A percentile compares a stretch with the other conserved stretches of the same genome.
Evolutionary conservation across 805 yeast species (phyloP).

Genomic region (Millerozyma acaciae): DNA sequence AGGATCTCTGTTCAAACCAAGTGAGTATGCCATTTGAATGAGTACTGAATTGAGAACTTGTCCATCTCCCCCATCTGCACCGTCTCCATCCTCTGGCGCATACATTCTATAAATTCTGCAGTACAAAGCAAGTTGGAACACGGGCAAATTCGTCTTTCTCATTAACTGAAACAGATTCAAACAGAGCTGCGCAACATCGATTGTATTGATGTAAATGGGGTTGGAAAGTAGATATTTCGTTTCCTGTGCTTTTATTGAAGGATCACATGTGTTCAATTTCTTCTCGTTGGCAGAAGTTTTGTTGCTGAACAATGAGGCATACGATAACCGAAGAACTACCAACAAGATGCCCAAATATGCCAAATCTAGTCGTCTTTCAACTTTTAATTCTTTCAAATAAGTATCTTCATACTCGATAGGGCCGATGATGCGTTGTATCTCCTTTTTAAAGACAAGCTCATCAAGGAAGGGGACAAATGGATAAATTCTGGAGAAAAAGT

Average conservation of each 20-base stretch:
- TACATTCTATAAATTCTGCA: slow-evolving; percentile 27
- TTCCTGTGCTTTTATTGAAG: slow-evolving; percentile 20
- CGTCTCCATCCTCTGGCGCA: slow-evolving; percentile 42
- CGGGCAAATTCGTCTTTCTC: slow-evolving; percentile 28
- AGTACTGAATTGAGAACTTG: slow-evolving; percentile 24
- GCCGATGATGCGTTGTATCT: slow-evolving; percentile 32
- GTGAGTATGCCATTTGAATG: slow-evolving; percentile 35
- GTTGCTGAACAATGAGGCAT: slow-evolving; percentile 36
- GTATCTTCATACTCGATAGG: slow-evolving; percentile 22
- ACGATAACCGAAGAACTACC: slow-evolving; percentile 38
- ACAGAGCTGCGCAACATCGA: slow-evolving; percentile 51
- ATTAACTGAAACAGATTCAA: slow-evolving; percentile 51
- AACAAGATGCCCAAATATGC: slow-evolving; percentile 38
- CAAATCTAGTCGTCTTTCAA: slow-evolving; percentile 38
- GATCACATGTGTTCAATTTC: slow-evolving; percentile 19
- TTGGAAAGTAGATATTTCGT: slow-evolving; percentile 38
- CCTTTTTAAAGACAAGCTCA: slow-evolving; percentile 28
- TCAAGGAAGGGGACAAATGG: slow-evolving; percentile 49
- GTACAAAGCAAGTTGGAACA: slow-evolving; percentile 28
- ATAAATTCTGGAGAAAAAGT: slow-evolving; percentile 42
- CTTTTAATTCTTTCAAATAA: slow-evolving; percentile 20
- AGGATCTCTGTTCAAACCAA: slow-evolving; percentile 41
- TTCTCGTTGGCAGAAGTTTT: slow-evolving; percentile 25
- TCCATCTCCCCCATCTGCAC: slow-evolving; percentile 37
- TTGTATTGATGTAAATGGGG: slow-evolving; percentile 44